Base-by-base conservation (phyloP, 768 basidiomycete species). In the Sporobolomyces pararoseus region DNA sequence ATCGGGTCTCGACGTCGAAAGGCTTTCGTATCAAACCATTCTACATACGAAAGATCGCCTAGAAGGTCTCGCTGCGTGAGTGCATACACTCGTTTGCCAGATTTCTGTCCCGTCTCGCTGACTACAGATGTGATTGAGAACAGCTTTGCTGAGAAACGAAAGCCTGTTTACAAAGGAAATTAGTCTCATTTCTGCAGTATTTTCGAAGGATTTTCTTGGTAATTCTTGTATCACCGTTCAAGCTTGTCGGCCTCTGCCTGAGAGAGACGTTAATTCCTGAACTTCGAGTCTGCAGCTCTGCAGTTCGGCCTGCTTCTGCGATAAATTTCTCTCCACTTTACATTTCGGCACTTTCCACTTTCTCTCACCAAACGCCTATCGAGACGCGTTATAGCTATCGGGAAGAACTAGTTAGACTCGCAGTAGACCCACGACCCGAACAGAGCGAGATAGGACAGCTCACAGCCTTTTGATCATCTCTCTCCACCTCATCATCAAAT, bases 1-100 rank as follows among this genome's bases (percentile, higher is more conserved):
- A 12, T 59, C 70, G 86, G 91, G 90, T n/a, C 83, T 97, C n/a
- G 90, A 94, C 78, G 90, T 94, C 71, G 93, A 96, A 79, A 84
- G 89, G 42, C 86, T 87, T 7, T 86, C 89, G 17, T 97, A 97
- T 70, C 89, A 95, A 73, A 84, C 85, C 4, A 82, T 97, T 25
- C 82, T 96, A 27, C 82, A 83, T 39, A 87, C 84, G 10, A 83
- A 85, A 71, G 93, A 97, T 78, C 85, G 93, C 25, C 73, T 83
- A 9, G 93, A 97, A 80, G 93, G 92, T 5, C 81, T 96, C 46
- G 80, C 85, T 61, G 93, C 93, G 19, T 96, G 35, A 60, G 71
- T 65, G 13, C 4, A 2, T 25, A 21, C 7, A 10, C 37, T 35
- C 31, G 7, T 7, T 13, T 2, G 23, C 12, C 21, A 12, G 4